A percentile compares a stretch with the other conserved stretches of the same genome.
Conservation (phyloP, 129 eudicot species). For the Helichrysum umbraculigerum region DNA sequence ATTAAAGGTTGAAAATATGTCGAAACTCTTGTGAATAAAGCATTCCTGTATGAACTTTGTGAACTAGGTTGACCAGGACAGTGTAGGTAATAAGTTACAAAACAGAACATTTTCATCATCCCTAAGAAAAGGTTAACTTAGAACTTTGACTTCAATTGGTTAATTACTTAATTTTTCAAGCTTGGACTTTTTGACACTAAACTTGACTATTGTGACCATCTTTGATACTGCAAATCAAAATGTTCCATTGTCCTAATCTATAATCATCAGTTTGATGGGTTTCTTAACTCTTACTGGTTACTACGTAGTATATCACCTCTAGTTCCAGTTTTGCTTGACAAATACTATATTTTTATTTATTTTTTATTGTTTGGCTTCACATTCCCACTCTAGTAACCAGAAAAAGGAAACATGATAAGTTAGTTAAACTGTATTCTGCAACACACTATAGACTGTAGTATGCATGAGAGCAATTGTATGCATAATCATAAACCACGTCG, state of each 20-base stretch:
- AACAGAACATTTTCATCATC: background rate
- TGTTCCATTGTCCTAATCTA: background rate
- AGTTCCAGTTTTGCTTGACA: too few species aligned
- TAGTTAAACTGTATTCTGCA: too few species aligned
- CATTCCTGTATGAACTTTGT: background rate
- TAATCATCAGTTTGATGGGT: background rate
- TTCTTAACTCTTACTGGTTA: background rate
- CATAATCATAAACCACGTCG: too few species aligned
- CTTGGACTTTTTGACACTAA: constrained; percentile 13
- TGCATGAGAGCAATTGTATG: too few species aligned
- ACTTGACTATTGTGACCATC: constrained; percentile 6
- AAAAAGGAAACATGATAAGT: background rate
- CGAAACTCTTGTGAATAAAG: background rate
- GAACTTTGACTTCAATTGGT: background rate
- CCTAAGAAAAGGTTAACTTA: background rate
- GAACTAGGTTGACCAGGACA: background rate
- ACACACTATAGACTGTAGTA: too few species aligned
- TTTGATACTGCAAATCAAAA: background rate
- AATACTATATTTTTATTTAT: too few species aligned
- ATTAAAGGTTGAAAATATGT: background rate
- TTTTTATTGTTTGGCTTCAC: too few species aligned
- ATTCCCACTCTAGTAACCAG: background rate
- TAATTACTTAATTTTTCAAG: background rate
- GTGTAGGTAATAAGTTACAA: background rate
- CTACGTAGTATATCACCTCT: too few species aligned